phyloP scores from a whole-genome alignment of 441 rosid genomes.

The Erodium moschatum region DNA sequence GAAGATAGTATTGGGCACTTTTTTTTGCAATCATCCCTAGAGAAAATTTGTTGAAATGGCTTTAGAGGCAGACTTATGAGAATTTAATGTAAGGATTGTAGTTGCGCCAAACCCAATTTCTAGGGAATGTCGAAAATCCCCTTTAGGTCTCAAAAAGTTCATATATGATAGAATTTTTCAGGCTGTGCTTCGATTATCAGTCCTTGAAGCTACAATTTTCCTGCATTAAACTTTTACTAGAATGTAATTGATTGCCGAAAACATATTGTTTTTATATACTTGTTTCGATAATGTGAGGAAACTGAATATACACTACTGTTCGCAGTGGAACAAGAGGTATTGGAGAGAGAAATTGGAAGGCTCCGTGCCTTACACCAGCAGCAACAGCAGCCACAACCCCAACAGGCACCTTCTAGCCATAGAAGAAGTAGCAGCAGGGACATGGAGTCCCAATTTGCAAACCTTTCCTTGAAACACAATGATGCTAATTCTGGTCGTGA shows the following conservation, averaged over 20 bases:
- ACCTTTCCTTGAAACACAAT: slow-evolving; percentile 67
- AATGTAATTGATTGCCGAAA: neutral
- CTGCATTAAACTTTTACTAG: too few relatives aligned
- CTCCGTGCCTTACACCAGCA: slow-evolving; percentile 64
- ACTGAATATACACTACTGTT: slow-evolving; percentile 9
- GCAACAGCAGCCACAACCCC: slow-evolving; percentile 45
- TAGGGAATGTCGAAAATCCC: neutral
- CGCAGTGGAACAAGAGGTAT: slow-evolving; percentile 93
- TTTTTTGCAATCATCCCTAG: neutral
- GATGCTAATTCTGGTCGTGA: slow-evolving; percentile 61
- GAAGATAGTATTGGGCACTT: too few relatives aligned
- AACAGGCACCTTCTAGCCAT: slow-evolving; percentile 51
- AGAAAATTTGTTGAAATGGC: neutral
- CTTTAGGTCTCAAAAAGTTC: slow-evolving; percentile 1
- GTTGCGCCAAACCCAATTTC: too few relatives aligned
- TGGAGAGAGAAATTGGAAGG: slow-evolving; percentile 95
- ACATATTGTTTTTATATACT: neutral
- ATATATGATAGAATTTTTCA: neutral
- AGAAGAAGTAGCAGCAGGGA: slow-evolving; percentile 69
- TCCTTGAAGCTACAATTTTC: neutral
- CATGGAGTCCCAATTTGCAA: slow-evolving; percentile 78
- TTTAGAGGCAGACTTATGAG: neutral
- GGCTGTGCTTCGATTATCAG: neutral
- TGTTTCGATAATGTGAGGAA: neutral
- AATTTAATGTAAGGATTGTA: neutral